phyloP scores from a whole-genome alignment of 177 flowering plant species.

The Vitis hybrid region DNA sequence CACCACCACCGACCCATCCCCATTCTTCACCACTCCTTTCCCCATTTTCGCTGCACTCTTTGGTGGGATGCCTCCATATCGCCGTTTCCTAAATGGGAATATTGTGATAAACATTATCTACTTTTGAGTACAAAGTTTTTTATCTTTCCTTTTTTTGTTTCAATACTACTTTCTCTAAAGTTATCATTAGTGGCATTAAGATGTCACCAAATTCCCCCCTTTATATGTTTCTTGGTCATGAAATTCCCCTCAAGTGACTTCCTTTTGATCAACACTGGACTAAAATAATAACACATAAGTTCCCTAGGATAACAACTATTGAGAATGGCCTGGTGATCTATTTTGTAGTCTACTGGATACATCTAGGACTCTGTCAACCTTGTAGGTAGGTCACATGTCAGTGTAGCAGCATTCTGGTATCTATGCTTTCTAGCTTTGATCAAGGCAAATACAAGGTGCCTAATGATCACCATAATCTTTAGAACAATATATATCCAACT shows the following conservation, averaged over 20 bases:
- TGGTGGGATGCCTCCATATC: conserved; percentile 25
- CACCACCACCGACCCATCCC: conserved; percentile 30
- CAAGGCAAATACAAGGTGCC: too few species aligned
- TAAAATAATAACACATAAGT: not conserved
- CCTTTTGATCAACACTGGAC: conserved; percentile 1
- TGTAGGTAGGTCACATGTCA: too few species aligned
- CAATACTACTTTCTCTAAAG: conserved; percentile 30
- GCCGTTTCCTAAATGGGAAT: conserved; percentile 20
- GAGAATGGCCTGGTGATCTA: too few species aligned
- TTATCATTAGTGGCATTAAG: conserved; percentile 32
- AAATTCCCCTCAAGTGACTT: conserved; percentile 11
- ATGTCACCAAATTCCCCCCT: conserved; percentile 12
- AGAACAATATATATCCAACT: too few species aligned
- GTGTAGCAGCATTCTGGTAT: too few species aligned
- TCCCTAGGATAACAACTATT: not conserved
- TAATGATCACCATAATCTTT: too few species aligned
- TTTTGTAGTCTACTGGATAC: too few species aligned
- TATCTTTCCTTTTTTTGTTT: conserved; percentile 8
- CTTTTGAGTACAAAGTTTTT: conserved; percentile 7
- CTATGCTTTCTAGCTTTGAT: too few species aligned
- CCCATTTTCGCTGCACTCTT: not conserved
- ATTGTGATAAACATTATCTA: conserved; percentile 16
- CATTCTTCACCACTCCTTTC: conserved; percentile 22
- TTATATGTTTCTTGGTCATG: conserved; percentile 3
- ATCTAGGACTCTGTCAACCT: too few species aligned